A percentile compares a stretch with the other conserved stretches of the same genome.
Evolutionary conservation across 2,329 filamentous ascomycete species (phyloP).

Genomic region (Cercospora beticola): DNA sequence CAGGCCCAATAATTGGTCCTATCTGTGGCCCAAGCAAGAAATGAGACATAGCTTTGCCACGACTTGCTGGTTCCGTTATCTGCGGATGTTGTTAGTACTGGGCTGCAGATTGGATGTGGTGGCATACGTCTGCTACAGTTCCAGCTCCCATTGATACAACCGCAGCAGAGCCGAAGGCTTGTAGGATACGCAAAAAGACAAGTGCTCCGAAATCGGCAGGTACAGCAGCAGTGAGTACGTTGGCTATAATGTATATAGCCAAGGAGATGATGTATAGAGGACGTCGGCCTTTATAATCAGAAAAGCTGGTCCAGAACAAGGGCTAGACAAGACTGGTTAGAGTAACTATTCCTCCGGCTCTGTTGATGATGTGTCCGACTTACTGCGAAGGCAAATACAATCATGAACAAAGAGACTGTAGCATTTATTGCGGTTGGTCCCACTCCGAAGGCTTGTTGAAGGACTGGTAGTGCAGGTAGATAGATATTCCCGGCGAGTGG

Average conservation of each 20-base stretch:
- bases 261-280: conserved; percentile 14
- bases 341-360: background rate
- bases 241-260: conserved; percentile 8
- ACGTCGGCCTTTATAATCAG: conserved; percentile 9
- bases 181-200: conserved; percentile 11
- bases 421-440: conserved; percentile 9
- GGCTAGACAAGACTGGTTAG: background rate
- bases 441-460: conserved; percentile 5
- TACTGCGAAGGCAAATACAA: conserved; percentile 12
- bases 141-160: conserved; percentile 15
- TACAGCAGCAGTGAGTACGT: background rate
- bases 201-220: conserved; percentile 9
- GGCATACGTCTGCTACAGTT: conserved; percentile 11
- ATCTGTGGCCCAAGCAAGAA: conserved; percentile 10
- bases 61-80: too few relatives aligned
- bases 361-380: background rate
- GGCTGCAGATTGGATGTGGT: background rate
- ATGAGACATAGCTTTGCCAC: background rate
- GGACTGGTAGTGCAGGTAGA: conserved; percentile 6
- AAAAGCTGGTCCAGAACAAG: conserved; percentile 13
- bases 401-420: conserved; percentile 7
- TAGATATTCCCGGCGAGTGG: conserved; percentile 12
- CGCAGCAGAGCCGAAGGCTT: conserved; percentile 14
- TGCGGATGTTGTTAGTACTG: background rate
- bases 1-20: conserved; percentile 10